A percentile compares a stretch with the other conserved stretches of the same genome.
Conservation (phyloP, 139 green algal species). For the Tetradesmus lagerheimii region DNA sequence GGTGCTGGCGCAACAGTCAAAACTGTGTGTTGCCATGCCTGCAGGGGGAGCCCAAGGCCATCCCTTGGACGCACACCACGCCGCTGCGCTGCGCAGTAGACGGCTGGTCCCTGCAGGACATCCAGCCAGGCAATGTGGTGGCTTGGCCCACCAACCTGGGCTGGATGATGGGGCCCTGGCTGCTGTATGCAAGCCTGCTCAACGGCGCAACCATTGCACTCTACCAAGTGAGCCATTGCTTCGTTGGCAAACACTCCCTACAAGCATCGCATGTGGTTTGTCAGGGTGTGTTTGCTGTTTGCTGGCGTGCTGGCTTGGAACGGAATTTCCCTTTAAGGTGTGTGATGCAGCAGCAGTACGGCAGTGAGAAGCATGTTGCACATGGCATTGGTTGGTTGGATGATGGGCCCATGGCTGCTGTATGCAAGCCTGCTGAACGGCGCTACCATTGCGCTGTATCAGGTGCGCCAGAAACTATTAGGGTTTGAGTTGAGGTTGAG, state of each 20-base stretch:
- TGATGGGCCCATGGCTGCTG: constrained; percentile 97
- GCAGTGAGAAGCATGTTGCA: too few species aligned
- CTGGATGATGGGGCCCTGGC: constrained; percentile 98
- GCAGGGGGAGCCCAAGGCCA: constrained; percentile 93
- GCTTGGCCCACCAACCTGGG: constrained; percentile 94
- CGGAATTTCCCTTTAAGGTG: too few species aligned
- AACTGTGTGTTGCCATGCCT: background rate
- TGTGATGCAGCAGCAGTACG: too few species aligned
- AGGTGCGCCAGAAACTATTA: constrained; percentile 56
- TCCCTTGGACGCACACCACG: constrained; percentile 91
- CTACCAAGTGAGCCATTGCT: constrained; percentile 70
- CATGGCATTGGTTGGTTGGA: too few species aligned
- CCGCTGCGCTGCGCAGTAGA: constrained; percentile 84
- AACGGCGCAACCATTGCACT: constrained; percentile 90
- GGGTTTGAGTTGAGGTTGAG: background rate
- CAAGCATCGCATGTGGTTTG: too few species aligned
- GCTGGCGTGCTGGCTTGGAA: too few species aligned
- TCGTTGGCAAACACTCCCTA: too few species aligned
- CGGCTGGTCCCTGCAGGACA: constrained; percentile 81
- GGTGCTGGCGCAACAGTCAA: too few species aligned
- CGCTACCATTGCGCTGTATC: constrained; percentile 86
- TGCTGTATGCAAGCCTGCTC: constrained; percentile 88
- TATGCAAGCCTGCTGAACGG: constrained; percentile 89
- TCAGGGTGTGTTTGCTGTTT: too few species aligned
- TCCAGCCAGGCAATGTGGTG: constrained; percentile 76